Evolutionary conservation across 2,329 filamentous ascomycete genomes (phyloP), one percentile per base, ranked within the genome.

Genomic region (Dryadomyces quercivorus): DNA sequence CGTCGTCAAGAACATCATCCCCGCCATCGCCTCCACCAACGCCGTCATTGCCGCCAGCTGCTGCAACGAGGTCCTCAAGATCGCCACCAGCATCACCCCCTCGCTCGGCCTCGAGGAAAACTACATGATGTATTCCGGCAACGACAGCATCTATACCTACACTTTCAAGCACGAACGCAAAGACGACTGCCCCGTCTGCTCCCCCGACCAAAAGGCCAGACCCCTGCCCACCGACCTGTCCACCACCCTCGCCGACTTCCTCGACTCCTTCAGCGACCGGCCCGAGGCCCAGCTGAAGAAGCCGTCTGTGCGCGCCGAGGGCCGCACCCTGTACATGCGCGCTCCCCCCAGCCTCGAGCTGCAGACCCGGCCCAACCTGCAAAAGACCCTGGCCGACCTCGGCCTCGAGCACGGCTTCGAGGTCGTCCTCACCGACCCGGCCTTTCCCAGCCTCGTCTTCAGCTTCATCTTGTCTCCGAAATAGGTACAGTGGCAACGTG

Each of bases 81-180:
- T 98, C 59, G 87, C 86, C 45, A 95, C 88, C 15, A 82, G 78
- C 50, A 81, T 85, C 42, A 93, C 92, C 36, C 89, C 92, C 0
- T 85, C 83, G 59, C 75, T 98, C 16, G 87, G 86, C 13, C 75
- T 81, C 59, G 82, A 85, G 47, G 85, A 85, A 55, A 95, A 95
- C 67, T 98, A 98, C 72, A 97, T 97, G 91, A 95, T 96, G 88
- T 98, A 98, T 69, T 95, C 89, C 13, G 93, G 94, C 49, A 91
- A 97, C 64, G 92, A 95, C 64, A 81, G 86, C 60, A 86, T 98
- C 60, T 98, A 98, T 73, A 98, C 93, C 0, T 96, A 95, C 69
- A 98, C 93, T 0, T 98, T 97, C 67, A 85, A 90, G 64, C 90
- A 95, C 64, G 86, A 96, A 70, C 88, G 87, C 73, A 97, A 96